Base-by-base conservation (phyloP, 305 asterid genomes). In the Rubia balearica region DNA sequence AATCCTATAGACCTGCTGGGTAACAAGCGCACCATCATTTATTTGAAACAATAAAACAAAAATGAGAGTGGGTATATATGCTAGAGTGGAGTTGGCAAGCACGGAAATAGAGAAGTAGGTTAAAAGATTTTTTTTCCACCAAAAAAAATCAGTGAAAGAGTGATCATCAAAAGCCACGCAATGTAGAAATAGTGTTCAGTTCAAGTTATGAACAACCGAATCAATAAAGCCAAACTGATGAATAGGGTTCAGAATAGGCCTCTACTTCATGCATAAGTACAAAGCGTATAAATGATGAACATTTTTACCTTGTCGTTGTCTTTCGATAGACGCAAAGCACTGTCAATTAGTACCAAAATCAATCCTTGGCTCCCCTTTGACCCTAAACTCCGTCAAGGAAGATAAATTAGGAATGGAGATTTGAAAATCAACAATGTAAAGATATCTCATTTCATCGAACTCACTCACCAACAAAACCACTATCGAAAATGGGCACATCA, bases 221-320 rank as follows among this genome's bases (percentile, higher is more conserved):
- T 66, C 59, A 46, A 19, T 11, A 67, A 67, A 5, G 22, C 42
- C 59, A 72, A 72, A 19, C 42, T 61, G 53, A 24, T 41, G n/a
- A 19, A 8, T 41, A 48, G 33, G 40, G 51, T 40, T 64, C 51
- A 19, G 57, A 16, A 33, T 64, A 19, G 16, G 11, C 38, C 40
- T 30, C 59, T n/a, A 65, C 16, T 56, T 22, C 42, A 63, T 42
- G 42, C 61, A 56, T 40, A 14, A n/a, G 38, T 64, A 65, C 48
- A 36, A 67, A 24, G 12, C 9, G 24, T 9, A 9, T 12, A 8
- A 46, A 30, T 40, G 49, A 8, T 7, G 57, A 55, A 61, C 73
- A 66, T 51, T 45, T 70, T 75, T 82, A 93, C 98, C 96, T 93
- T 93, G 88, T 93, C 98, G 77, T 89, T 89, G 75, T 93, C 98